Conservation (phyloP, 2,329 filamentous ascomycete species). For the Ascochyta pisi region DNA sequence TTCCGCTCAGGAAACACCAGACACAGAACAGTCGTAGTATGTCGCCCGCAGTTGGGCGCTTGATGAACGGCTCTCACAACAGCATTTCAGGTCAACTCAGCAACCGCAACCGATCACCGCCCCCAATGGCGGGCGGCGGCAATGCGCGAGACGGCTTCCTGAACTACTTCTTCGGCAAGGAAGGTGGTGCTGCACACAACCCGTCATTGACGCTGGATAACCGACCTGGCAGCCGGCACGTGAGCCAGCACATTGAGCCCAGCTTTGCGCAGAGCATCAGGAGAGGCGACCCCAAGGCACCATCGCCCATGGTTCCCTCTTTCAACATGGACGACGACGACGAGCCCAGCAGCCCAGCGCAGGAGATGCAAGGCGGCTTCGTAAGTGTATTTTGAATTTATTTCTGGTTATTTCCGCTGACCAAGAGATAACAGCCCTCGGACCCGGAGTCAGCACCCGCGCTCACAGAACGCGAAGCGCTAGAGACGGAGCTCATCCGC, state of each 20-base stretch:
- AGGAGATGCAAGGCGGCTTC: constrained; percentile 60
- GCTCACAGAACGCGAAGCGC: constrained; percentile 91
- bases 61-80: constrained; percentile 66
- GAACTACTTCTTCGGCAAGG: constrained; percentile 99
- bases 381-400: constrained; percentile 56
- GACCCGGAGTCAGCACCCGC: constrained; percentile 73
- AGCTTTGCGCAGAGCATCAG: constrained; percentile 85
- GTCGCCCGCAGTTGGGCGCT: constrained; percentile 75
- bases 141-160: constrained; percentile 85
- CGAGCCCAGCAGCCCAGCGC: constrained; percentile 47
- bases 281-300: constrained; percentile 65
- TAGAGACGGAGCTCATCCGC: constrained; percentile 97
- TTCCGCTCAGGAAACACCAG: constrained; percentile 67
- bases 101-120: constrained; percentile 66
- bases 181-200: constrained; percentile 65
- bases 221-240: constrained; percentile 65
- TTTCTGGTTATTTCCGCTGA: background rate
- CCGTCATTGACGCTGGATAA: constrained; percentile 50
- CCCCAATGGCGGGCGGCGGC: constrained; percentile 64
- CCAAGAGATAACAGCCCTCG: constrained; percentile 43
- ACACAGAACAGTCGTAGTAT: constrained; percentile 74
- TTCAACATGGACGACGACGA: constrained; percentile 46
- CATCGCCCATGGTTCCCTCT: constrained; percentile 40
- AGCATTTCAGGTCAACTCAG: constrained; percentile 71
- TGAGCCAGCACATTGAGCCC: constrained; percentile 79